Conservation (phyloP, 1,284 basidiomycete species). For the Sporisorium exsertum region DNA sequence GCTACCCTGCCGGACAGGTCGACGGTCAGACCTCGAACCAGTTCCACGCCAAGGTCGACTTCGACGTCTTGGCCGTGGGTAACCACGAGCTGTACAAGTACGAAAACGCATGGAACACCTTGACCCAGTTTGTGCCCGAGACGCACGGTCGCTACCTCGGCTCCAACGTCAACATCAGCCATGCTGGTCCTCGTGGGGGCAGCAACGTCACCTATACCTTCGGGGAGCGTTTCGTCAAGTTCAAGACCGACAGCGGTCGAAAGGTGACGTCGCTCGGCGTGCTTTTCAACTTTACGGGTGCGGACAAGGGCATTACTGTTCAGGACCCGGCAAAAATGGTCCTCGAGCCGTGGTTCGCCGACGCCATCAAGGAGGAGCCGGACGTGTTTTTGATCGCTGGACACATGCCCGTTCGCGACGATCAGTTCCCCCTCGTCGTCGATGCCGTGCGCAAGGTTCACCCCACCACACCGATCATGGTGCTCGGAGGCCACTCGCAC, state of each 20-base stretch:
- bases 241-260: constrained; percentile 40
- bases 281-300: constrained; percentile 61
- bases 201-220: constrained; percentile 47
- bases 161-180: constrained; percentile 58
- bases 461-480: constrained; percentile 57
- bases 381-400: constrained; percentile 65
- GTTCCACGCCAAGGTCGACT: constrained; percentile 77
- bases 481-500: constrained; percentile 65
- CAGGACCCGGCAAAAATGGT: constrained; percentile 60
- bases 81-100: constrained; percentile 90
- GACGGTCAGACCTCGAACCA: constrained; percentile 62
- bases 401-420: constrained; percentile 64
- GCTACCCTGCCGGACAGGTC: constrained; percentile 46
- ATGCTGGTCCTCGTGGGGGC: constrained; percentile 29
- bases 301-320: constrained; percentile 56
- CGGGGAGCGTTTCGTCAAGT: constrained; percentile 55
- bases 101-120: constrained; percentile 80
- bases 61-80: constrained; percentile 85
- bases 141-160: constrained; percentile 52
- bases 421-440: constrained; percentile 57
- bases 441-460: constrained; percentile 59
- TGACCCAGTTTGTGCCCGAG: constrained; percentile 78
- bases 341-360: constrained; percentile 62
- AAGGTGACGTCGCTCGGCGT: constrained; percentile 54
- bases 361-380: constrained; percentile 48